phyloP scores from a whole-genome alignment of 2,329 filamentous ascomycete species.

The Penicillium palitans region DNA sequence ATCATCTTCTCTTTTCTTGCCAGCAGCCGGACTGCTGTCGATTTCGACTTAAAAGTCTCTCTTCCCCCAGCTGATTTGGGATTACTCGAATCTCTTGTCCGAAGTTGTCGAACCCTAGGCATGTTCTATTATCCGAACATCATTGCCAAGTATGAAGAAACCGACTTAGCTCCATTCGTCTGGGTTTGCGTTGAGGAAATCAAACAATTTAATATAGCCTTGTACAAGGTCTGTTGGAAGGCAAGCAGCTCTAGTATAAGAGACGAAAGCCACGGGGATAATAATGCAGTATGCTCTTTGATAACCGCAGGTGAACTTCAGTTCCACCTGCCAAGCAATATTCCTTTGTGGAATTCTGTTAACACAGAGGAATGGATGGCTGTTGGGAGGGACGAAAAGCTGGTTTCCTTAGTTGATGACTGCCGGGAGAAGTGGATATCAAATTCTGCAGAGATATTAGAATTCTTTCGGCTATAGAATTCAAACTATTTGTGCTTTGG shows the following conservation, averaged over 20 bases:
- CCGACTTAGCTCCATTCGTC: slow-evolving; percentile 18
- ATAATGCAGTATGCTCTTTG: background rate
- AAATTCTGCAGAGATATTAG: slow-evolving; percentile 5
- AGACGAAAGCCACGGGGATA: background rate
- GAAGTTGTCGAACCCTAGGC: slow-evolving; percentile 29
- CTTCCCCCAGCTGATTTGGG: slow-evolving; percentile 5
- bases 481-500: background rate
- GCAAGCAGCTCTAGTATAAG: background rate
- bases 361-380: slow-evolving; percentile 9
- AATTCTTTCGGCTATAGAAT: background rate
- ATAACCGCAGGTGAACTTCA: slow-evolving; percentile 19
- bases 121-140: slow-evolving; percentile 35
- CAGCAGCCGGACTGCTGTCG: background rate
- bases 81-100: slow-evolving; percentile 27
- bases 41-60: slow-evolving; percentile 18
- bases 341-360: slow-evolving; percentile 17
- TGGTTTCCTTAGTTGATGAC: slow-evolving; percentile 3
- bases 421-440: slow-evolving; percentile 15
- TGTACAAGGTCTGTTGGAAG: slow-evolving; percentile 27
- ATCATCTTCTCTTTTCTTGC: slow-evolving; percentile 29
- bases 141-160: slow-evolving; percentile 15
- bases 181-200: slow-evolving; percentile 32
- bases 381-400: background rate
- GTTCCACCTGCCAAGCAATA: slow-evolving; percentile 21
- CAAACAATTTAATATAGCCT: slow-evolving; percentile 31